A percentile compares a stretch with the other conserved stretches of the same genome.
Conservation (phyloP, 140 eudicot species). For the Anethum foeniculum region DNA sequence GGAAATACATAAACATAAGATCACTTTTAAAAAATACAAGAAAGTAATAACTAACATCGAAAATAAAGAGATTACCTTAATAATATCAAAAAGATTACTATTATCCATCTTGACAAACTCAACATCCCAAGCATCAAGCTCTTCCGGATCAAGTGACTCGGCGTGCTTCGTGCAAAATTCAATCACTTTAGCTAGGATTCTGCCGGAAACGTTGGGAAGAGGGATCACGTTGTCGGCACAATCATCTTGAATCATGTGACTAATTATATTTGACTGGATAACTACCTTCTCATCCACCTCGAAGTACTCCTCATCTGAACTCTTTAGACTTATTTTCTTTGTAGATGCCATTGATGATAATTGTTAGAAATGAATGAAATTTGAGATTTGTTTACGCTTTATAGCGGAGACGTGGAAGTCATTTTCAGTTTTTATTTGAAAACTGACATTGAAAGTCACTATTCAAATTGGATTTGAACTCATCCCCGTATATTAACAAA, state of each 20-base stretch:
- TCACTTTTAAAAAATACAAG: no score
- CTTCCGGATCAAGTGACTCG: conserved; percentile 21
- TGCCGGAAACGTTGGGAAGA: conserved; percentile 62
- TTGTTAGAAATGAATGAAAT: no score
- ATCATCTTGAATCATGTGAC: conserved; percentile 64
- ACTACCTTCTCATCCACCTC: conserved; percentile 67
- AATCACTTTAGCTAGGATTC: conserved; percentile 68
- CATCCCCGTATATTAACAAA: not conserved
- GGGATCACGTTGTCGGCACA: conserved; percentile 61
- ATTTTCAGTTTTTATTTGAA: no score
- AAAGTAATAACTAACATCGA: not conserved
- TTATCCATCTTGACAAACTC: conserved; percentile 70
- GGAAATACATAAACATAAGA: no score
- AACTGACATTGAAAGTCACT: not conserved
- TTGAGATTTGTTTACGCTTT: no score
- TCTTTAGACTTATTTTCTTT: conserved; percentile 40
- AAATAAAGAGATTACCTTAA: conserved; percentile 34
- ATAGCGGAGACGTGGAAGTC: not conserved
- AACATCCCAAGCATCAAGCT: conserved; percentile 43
- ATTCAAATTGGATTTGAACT: not conserved
- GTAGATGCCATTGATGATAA: not conserved
- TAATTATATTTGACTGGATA: conserved; percentile 54
- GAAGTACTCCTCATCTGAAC: conserved; percentile 74
- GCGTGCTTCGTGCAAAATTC: conserved; percentile 79
- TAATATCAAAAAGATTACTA: conserved; percentile 62